These are phyloP conservation scores for Coniochaeta sp. DNA, from an alignment of 2,329 filamentous ascomycete genomes.

Conservation along the genomic window DNA sequence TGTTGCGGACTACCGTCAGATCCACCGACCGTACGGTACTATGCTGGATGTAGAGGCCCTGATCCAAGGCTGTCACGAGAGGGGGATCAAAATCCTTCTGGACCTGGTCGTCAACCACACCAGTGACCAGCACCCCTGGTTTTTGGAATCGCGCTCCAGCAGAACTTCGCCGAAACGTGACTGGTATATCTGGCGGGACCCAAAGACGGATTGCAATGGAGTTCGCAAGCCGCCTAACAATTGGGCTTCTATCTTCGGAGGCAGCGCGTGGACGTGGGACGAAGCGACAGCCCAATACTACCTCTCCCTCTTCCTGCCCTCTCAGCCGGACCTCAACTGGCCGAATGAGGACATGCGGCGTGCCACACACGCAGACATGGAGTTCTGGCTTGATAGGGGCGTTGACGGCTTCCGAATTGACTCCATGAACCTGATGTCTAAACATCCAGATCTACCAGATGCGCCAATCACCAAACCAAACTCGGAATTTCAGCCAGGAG, in stretches of 20 bases:
- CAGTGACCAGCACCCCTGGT: slow-evolving; percentile 42
- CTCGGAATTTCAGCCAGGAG: slow-evolving; percentile 41
- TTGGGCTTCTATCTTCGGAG: slow-evolving; percentile 28
- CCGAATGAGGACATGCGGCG: slow-evolving; percentile 59
- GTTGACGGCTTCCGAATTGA: slow-evolving; percentile 68
- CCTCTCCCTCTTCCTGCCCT: slow-evolving; percentile 61
- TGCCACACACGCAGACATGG: slow-evolving; percentile 67
- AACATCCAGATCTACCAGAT: slow-evolving; percentile 47
- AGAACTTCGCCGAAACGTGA: slow-evolving; percentile 39
- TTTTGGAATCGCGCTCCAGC: slow-evolving; percentile 39
- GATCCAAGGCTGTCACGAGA: slow-evolving; percentile 47
- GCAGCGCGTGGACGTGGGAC: slow-evolving; percentile 43
- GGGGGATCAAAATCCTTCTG: slow-evolving; percentile 59
- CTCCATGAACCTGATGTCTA: slow-evolving; percentile 67
- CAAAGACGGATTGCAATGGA: slow-evolving; percentile 27
- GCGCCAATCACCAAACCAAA: slow-evolving; percentile 43
- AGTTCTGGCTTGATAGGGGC: slow-evolving; percentile 71
- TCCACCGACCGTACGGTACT: slow-evolving; percentile 60
- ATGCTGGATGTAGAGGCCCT: slow-evolving; percentile 57
- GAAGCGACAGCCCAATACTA: slow-evolving; percentile 68
- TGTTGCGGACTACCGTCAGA: slow-evolving; percentile 58
- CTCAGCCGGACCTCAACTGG: slow-evolving; percentile 25
- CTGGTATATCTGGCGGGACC: slow-evolving; percentile 49
- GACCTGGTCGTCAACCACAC: slow-evolving; percentile 66
- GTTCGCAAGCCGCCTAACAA: slow-evolving; percentile 33